Base-by-base conservation (phyloP, 331 rosid genomes). In the Malus hybrid region DNA sequence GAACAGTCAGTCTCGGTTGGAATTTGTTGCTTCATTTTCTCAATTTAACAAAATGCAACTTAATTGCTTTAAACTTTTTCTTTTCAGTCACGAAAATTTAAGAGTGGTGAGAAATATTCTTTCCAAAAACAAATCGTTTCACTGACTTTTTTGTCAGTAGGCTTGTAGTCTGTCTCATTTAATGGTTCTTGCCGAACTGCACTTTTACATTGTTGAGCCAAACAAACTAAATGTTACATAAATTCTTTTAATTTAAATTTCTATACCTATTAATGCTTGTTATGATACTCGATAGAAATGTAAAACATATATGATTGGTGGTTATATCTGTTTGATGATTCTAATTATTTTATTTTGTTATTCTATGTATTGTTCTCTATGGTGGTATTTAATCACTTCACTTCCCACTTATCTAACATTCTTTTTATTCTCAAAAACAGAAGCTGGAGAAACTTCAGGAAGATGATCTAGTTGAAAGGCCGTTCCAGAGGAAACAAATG, bases 381-480 rank as follows among this genome's bases (percentile, higher is more conserved):
- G 77, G 77, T 74, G 72, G 56, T 55, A 39, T 72, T 53, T 30
- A 71, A 46, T 50, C 57, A 48, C 64, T 74, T 66, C 57, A 5
- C 39, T 74, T 75, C 75, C 55, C 46, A 52, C 53, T 46, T 69
- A 56, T 73, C 66, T 81, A 58, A 81, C 64, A 56, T 53, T 24
- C 30, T 84, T n/a, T 83, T 71, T 71, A 5, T 76, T 20, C 73
- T 57, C 66, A 80, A 79, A 65, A 82, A 86, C 92, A 94, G 99
- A 94, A 94, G 79, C 89, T 94, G 89, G 99, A 94, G 87, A 94
- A 58, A 75, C 99, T 94, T 82, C 89, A 87, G 74, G 99, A 93
- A 73, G 96, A 82, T 72, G 97, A 92, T 11, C 87, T 44, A 57
- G 83, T 94, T 69, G 96, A 92, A 85, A 90, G 89, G 89, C 99